phyloP scores from a whole-genome alignment of 148 eudicot species.

The Gaultheria prostrata region DNA sequence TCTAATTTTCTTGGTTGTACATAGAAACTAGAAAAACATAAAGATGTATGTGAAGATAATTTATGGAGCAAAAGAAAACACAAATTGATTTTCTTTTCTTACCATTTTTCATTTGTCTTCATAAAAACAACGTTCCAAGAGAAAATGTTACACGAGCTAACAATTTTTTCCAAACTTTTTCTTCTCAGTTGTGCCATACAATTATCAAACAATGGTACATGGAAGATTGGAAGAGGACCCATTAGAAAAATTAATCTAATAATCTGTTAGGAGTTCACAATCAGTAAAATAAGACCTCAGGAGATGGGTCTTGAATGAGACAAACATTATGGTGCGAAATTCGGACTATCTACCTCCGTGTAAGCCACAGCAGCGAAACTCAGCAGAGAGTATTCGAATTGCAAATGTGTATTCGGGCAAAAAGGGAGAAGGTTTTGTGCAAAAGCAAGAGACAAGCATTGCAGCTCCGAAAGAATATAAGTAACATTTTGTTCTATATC shows the following conservation, averaged over 20 bases:
- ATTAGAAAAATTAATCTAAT: neutral
- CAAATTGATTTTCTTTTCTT: too few relatives aligned
- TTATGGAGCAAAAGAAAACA: too few relatives aligned
- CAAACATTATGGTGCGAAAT: neutral
- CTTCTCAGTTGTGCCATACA: neutral
- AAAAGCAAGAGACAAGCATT: neutral
- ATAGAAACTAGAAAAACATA: too few relatives aligned
- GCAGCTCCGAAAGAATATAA: neutral
- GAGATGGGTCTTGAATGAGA: neutral
- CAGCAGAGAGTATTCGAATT: neutral
- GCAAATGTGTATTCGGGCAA: neutral
- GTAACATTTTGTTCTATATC: conserved; percentile 13
- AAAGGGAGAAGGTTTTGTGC: neutral
- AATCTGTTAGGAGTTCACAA: neutral
- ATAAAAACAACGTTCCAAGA: too few relatives aligned
- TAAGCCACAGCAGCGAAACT: neutral
- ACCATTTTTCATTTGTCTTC: too few relatives aligned
- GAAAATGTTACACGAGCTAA: neutral
- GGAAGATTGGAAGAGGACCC: neutral
- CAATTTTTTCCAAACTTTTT: neutral
- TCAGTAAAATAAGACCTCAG: neutral
- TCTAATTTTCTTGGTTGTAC: too few relatives aligned
- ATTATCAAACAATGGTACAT: neutral
- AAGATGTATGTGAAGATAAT: too few relatives aligned
- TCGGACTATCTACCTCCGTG: neutral